These are phyloP conservation scores for Sugiyamaella novakii DNA, from an alignment of 1,139 yeast species.

Conservation along the genomic window DNA sequence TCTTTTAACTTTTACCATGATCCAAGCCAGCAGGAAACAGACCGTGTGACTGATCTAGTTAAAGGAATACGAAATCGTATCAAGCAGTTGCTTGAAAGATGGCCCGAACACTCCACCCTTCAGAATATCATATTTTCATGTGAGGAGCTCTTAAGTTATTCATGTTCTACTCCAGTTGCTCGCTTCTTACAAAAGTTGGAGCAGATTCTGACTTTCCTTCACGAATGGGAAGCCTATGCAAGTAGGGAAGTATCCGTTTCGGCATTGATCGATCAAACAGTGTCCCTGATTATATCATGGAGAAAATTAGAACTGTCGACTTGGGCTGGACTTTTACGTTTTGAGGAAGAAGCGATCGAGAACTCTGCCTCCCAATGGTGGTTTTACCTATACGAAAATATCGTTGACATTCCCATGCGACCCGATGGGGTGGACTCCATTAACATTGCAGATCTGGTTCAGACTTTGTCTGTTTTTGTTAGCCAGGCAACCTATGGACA, in stretches of 20 bases:
- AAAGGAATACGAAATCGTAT: conserved; percentile 53
- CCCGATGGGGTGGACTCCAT: conserved; percentile 31
- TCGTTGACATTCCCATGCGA: conserved; percentile 38
- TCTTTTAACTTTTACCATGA: conserved; percentile 68
- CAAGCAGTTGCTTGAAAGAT: conserved; percentile 56
- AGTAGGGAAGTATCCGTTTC: conserved; percentile 71
- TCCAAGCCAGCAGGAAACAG: conserved; percentile 62
- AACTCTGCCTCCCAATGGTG: conserved; percentile 73
- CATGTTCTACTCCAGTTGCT: conserved; percentile 73
- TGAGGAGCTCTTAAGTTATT: conserved; percentile 63
- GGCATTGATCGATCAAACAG: conserved; percentile 56
- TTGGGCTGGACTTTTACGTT: conserved; percentile 75
- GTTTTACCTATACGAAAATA: conserved; percentile 83
- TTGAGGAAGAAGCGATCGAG: conserved; percentile 61
- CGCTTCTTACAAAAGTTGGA: conserved; percentile 80
- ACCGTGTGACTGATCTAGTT: conserved; percentile 57
- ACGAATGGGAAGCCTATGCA: conserved; percentile 96
- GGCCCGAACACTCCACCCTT: conserved; percentile 97
- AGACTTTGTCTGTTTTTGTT: conserved; percentile 75
- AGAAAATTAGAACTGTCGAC: conserved; percentile 81
- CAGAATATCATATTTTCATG: conserved; percentile 67
- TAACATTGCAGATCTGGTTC: conserved; percentile 48
- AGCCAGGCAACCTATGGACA: conserved; percentile 80
- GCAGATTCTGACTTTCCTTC: conserved; percentile 75
- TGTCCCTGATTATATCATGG: conserved; percentile 82